Evolutionary conservation across 2,329 filamentous ascomycete species (phyloP), one percentile per base, ranked within the genome.

Genomic region (Colletotrichum camelliae): DNA sequence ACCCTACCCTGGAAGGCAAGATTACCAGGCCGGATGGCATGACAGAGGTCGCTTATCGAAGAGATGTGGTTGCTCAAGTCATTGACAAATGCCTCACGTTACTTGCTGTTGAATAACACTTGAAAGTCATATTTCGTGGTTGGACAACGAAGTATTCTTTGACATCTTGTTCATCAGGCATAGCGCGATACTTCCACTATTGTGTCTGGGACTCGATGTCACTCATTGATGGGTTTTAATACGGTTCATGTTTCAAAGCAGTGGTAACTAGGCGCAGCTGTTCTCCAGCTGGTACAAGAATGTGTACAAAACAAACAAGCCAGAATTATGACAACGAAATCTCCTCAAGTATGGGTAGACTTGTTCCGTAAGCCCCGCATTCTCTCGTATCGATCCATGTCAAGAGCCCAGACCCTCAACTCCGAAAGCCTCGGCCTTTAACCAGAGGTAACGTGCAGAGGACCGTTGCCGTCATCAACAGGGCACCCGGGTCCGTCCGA

Each of bases 401-500:
- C 10, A 21, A 48, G n/a, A 48, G 10, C 43, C n/a, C 43, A 48
- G 43, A 13, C 43, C 43, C 7, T 4, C 43, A 21, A 0, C 10
- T 10, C 43, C 43, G 1, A 48, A 48, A 48, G 24, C n/a, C n/a
- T n/a, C 43, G 43, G 3, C 43, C 4, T 7, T n/a, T 61, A 61
- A 35, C 58, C 58, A 18, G 27, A 31, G 29, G 58, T 61, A 33
- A 61, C 58, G 58, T 35, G 29, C 0, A 61, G 58, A 27, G 31
- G 29, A 0, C 58, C 58, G 58, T 61, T 35, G 18, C 58, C 58
- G 12, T 61, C 29, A 21, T 61, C 58, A n/a, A 61, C 5, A n/a
- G 67, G 67, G 37, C 57, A 70, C 2, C 57, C 37, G 8, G 67
- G 15, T 1, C 67, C 67, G 10, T 70, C 67, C 33, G 67, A 70